Conservation (phyloP, 2,329 filamentous ascomycete genomes). For the Berkeleyomyces rouxiae region DNA sequence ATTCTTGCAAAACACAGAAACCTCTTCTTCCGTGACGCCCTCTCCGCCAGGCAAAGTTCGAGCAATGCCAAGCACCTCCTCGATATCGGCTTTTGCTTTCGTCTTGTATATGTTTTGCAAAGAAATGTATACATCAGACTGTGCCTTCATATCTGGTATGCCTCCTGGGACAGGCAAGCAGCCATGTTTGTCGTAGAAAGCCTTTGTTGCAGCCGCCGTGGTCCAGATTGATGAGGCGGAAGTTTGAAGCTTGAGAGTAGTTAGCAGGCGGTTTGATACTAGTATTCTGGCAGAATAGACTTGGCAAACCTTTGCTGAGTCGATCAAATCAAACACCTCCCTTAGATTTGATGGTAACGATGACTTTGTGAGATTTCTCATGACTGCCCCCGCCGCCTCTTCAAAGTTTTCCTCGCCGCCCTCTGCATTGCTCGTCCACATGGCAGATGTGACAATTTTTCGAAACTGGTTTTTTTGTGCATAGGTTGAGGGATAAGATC, state of each 20-base stretch:
- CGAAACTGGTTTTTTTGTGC: slow-evolving; percentile 77
- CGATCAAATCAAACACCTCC: slow-evolving; percentile 46
- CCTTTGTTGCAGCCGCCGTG: slow-evolving; percentile 61
- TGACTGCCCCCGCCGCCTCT: slow-evolving; percentile 71
- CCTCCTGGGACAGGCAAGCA: slow-evolving; percentile 71
- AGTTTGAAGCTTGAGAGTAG: not conserved
- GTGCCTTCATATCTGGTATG: slow-evolving; percentile 93
- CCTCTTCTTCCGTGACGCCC: slow-evolving; percentile 50
- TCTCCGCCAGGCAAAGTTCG: slow-evolving; percentile 33
- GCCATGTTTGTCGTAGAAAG: slow-evolving; percentile 57
- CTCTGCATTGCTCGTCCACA: slow-evolving; percentile 58
- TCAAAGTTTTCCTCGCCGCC: slow-evolving; percentile 95
- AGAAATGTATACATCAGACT: slow-evolving; percentile 74
- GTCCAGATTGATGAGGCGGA: slow-evolving; percentile 52
- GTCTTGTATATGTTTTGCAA: slow-evolving; percentile 86
- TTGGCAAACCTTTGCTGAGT: slow-evolving; percentile 4
- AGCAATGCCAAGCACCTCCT: slow-evolving; percentile 54
- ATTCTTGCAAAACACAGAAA: slow-evolving; percentile 90
- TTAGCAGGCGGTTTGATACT: not conserved
- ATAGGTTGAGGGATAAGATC: slow-evolving; percentile 54
- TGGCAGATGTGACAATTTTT: slow-evolving; percentile 46
- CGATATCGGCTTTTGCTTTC: slow-evolving; percentile 64
- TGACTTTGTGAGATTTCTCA: slow-evolving; percentile 65
- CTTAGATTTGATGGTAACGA: slow-evolving; percentile 51
- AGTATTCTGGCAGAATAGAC: not conserved